A percentile compares a stretch with the other conserved stretches of the same genome.
Conservation (phyloP, 2,329 filamentous ascomycete genomes). For the Colletotrichum filicis region DNA sequence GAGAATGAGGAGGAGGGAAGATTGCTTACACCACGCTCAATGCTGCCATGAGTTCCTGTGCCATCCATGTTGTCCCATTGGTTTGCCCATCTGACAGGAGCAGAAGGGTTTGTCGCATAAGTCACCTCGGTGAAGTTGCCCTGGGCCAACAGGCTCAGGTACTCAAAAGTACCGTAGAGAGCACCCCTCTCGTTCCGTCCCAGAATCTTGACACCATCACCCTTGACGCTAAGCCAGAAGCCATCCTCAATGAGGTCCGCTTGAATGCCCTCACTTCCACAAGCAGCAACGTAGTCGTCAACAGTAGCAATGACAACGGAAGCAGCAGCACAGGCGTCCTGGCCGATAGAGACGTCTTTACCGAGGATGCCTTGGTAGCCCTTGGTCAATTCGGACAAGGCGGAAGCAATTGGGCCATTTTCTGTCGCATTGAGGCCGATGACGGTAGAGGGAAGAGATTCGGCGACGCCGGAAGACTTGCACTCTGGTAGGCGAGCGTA, state of each 20-base stretch:
- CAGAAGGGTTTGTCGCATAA: conserved; percentile 65
- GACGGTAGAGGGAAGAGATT: conserved; percentile 58
- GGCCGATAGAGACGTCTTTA: conserved; percentile 50
- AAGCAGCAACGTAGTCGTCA: conserved; percentile 39
- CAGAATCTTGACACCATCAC: conserved; percentile 64
- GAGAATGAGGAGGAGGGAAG: not conserved
- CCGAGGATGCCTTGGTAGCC: conserved; percentile 69
- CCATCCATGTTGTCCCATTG: conserved; percentile 78
- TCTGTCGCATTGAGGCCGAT: conserved; percentile 64
- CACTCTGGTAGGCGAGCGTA: conserved; percentile 63
- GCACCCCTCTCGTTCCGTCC: conserved; percentile 75
- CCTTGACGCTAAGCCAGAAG: conserved; percentile 67
- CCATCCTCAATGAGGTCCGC: conserved; percentile 64
- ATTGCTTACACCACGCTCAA: conserved; percentile 65
- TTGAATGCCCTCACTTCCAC: conserved; percentile 54
- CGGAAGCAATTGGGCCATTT: conserved; percentile 67
- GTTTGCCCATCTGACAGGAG: conserved; percentile 75
- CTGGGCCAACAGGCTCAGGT: conserved; percentile 72
- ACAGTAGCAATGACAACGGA: conserved; percentile 39
- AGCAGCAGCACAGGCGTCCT: conserved; percentile 15
- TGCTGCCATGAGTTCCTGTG: conserved; percentile 53
- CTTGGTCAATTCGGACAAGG: conserved; percentile 66
- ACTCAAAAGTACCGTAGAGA: conserved; percentile 77
- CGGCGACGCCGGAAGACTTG: conserved; percentile 44
- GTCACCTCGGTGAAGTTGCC: conserved; percentile 56